These are phyloP conservation scores for Stereum hirsutum DNA, from an alignment of 1,284 basidiomycete species.

Conservation along the genomic window DNA sequence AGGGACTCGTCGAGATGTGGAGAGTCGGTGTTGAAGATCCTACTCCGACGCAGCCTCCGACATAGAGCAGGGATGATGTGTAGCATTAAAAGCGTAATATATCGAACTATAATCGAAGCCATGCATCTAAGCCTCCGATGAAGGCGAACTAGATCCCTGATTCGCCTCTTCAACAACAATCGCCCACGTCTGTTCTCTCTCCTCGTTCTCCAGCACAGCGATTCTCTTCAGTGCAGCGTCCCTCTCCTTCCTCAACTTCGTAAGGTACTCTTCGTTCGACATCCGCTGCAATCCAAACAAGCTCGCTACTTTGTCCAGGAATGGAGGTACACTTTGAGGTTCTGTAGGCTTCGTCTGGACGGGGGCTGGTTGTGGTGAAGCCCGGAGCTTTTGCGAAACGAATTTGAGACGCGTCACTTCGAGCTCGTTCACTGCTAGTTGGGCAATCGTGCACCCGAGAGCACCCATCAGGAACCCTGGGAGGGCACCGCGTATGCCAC, in stretches of 20 bases:
- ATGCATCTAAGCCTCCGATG: background rate
- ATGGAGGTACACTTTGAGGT: constrained; percentile 12
- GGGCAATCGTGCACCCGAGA: constrained; percentile 45
- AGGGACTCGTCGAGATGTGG: constrained; percentile 57
- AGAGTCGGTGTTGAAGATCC: constrained; percentile 6
- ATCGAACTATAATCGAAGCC: background rate
- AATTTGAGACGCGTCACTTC: constrained; percentile 46
- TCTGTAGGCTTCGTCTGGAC: constrained; percentile 10
- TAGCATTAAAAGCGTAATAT: constrained; percentile 3
- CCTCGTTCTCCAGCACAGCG: constrained; percentile 41
- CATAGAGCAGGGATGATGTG: background rate
- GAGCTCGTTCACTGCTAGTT: constrained; percentile 59
- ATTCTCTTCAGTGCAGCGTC: constrained; percentile 44
- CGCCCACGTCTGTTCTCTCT: constrained; percentile 22
- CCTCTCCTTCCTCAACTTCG: constrained; percentile 41
- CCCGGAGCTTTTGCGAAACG: constrained; percentile 24
- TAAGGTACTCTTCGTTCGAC: constrained; percentile 57
- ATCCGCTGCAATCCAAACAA: constrained; percentile 41
- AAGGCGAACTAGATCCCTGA: background rate
- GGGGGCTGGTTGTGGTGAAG: constrained; percentile 2
- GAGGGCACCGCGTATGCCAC: constrained; percentile 29
- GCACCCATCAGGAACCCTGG: constrained; percentile 49
- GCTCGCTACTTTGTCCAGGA: constrained; percentile 27
- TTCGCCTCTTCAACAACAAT: no score
- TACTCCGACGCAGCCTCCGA: background rate